A percentile compares a stretch with the other conserved stretches of the same genome.
These are phyloP conservation scores for Candida maesae DNA, from an alignment of 805 yeast species.

Conservation along the genomic window DNA sequence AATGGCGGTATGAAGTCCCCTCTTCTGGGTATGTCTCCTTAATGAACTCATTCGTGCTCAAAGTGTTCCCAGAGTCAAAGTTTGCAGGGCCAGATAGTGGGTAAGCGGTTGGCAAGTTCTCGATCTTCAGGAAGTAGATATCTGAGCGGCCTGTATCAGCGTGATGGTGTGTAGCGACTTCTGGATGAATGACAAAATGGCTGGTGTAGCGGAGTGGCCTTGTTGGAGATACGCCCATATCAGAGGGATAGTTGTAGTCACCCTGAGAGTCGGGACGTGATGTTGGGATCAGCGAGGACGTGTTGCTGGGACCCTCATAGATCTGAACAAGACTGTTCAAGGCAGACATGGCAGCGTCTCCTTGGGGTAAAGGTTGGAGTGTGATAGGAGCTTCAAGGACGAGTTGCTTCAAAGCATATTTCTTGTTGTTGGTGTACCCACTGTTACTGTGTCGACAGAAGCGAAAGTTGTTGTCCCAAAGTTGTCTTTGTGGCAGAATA, in stretches of 20 bases:
- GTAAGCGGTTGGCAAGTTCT: background rate
- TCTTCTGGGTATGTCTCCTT: background rate
- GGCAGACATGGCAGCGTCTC: background rate
- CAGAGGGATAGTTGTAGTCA: background rate
- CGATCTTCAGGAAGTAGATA: background rate
- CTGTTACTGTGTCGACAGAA: no score
- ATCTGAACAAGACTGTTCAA: conserved; percentile 2
- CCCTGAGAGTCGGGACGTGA: conserved; percentile 2
- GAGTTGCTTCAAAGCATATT: no score
- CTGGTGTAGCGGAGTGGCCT: background rate
- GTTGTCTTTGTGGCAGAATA: no score
- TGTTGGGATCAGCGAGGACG: background rate
- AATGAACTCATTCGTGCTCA: background rate
- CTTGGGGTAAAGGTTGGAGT: no score
- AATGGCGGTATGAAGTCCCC: background rate
- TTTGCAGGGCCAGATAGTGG: background rate
- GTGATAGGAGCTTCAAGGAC: no score
- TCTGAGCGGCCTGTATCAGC: background rate
- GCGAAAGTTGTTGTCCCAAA: no score
- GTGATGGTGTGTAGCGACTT: background rate
- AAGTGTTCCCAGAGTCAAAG: background rate
- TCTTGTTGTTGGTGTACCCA: no score
- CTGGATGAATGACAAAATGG: background rate
- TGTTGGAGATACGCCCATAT: background rate
- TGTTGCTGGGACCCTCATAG: background rate